Evolutionary conservation across 202 grass and related monocot species (phyloP), one percentile per base, ranked within the genome.

Genomic region (Setaria italica): DNA sequence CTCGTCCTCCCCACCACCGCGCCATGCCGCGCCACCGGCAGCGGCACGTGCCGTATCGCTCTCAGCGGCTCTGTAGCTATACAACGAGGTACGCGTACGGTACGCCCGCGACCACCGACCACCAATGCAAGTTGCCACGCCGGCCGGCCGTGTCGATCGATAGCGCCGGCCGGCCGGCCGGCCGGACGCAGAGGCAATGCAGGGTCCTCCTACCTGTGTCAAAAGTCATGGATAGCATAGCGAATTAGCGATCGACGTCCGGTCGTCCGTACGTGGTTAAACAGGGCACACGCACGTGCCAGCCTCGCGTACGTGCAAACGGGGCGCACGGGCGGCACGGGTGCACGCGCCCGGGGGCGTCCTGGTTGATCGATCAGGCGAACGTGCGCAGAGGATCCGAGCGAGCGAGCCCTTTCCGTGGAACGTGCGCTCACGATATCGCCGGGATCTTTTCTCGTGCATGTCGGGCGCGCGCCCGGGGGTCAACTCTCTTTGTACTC

Each of bases 1-100:
- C 60, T 32, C 60, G 77, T 20, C 29, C 32, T 17, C 11, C 4
- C 60, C 25, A n/a, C 29, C 10, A 5, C 29, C 11, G 60, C 60
- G n/a, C 54, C 51, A 54, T 70, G 67, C 30, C 19, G 68, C 69
- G 70, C 9, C 46, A 20, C 72, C 77, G 45, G 60, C 60, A 35
- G 32, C 25, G 46, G 3, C 33, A 54, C 37, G 78, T 55, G 79
- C 54, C 30, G 20, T 21, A 53, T 81, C 79, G 79, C 50, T 81
- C 66, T 81, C 49, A 11, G 12, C 39, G 49, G 34, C 65, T 55
- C 79, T 81, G 79, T 76, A 56, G 72, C 49, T 37, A 35, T 2
- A 39, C 63, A n/a, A 0, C 17, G 4, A 4, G 45, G 62, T 16
- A n/a, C 62, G n/a, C 58, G 58, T 29, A 60, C 58, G 58, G 55